phyloP scores from a whole-genome alignment of 805 yeast genomes.

The Jamesozyma lodderae region DNA sequence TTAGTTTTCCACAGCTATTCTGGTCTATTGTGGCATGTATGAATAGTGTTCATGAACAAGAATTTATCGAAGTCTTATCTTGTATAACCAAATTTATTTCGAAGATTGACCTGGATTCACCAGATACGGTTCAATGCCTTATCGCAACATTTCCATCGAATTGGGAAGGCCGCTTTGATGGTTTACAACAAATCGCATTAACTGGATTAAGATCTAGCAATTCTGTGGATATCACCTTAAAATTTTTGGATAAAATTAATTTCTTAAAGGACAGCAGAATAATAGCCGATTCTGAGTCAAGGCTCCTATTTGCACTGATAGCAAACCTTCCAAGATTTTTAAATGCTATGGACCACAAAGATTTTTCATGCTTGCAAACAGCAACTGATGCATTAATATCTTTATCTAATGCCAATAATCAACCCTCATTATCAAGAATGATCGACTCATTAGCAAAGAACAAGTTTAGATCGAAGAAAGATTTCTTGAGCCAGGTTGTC shows the following conservation, averaged over 20 bases:
- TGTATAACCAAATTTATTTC: constrained; percentile 74
- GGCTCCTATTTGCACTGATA: constrained; percentile 63
- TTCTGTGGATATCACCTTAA: constrained; percentile 69
- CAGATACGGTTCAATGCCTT: constrained; percentile 74
- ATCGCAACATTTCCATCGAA: constrained; percentile 84
- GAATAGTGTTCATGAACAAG: constrained; percentile 85
- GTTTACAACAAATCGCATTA: constrained; percentile 69
- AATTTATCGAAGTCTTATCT: constrained; percentile 79
- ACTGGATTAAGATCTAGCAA: constrained; percentile 76
- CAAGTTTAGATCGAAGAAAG: constrained; percentile 82
- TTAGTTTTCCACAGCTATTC: constrained; percentile 85
- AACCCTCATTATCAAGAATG: constrained; percentile 57
- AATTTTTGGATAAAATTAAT: constrained; percentile 64
- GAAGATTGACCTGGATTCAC: constrained; percentile 77
- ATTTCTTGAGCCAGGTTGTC: constrained; percentile 74
- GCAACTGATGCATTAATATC: constrained; percentile 50
- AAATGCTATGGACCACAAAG: constrained; percentile 60
- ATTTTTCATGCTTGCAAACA: constrained; percentile 41
- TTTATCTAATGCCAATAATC: constrained; percentile 51
- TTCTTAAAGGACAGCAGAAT: constrained; percentile 61
- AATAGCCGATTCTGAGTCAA: constrained; percentile 59
- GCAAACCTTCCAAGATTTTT: constrained; percentile 78
- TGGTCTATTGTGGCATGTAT: constrained; percentile 94
- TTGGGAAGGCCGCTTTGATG: constrained; percentile 93
- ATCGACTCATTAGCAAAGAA: constrained; percentile 67